Evolutionary conservation across 345 rosid genomes (phyloP), one percentile per base, ranked within the genome.

Genomic region (Cardamine occulta): DNA sequence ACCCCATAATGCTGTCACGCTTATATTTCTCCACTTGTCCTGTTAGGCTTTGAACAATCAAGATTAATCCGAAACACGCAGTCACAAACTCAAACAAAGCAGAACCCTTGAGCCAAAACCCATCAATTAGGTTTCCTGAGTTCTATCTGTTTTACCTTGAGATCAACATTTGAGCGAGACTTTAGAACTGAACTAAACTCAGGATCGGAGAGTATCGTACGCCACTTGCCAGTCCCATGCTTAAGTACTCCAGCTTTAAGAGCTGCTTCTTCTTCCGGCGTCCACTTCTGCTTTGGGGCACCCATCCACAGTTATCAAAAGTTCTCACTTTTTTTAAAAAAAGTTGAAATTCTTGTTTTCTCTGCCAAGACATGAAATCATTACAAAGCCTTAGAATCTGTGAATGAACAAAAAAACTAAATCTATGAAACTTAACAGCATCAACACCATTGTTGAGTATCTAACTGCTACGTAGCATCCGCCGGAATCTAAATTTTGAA

Each of bases 11-110:
- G 91, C 91, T 60, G 94, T 93, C 31, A 91, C 98, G 72, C 92
- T 93, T 82, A 96, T 96, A 77, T 96, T 96, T 82, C 99, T 90
- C 99, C 99, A 96, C 83, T 96, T 96, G 70, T 96, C 99, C 99
- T 96, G 84, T 70, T 72, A 74, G 23, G 31, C 12, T 44, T 74
- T 37, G 28, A 55, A 83, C 18, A 4, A 68, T 62, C 78, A 49
- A n/a, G 17, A 61, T 69, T 75, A 66, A 17, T 57, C 52, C 37
- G 47, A 44, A 60, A 64, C 23, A 74, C 37, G 11, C 28, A 48
- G 37, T 26, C 70, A 51, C 15, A 37, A 72, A 29, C 62, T 57
- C 47, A 64, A 71, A 56, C 6, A 55, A 54, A 54, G 40, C 63
- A 49, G 29, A 40, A 2, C 13, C 9, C 63, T 60, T 31, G 3